Conservation (phyloP, 257 asterid species). For the Solanum bulbocastanum region DNA sequence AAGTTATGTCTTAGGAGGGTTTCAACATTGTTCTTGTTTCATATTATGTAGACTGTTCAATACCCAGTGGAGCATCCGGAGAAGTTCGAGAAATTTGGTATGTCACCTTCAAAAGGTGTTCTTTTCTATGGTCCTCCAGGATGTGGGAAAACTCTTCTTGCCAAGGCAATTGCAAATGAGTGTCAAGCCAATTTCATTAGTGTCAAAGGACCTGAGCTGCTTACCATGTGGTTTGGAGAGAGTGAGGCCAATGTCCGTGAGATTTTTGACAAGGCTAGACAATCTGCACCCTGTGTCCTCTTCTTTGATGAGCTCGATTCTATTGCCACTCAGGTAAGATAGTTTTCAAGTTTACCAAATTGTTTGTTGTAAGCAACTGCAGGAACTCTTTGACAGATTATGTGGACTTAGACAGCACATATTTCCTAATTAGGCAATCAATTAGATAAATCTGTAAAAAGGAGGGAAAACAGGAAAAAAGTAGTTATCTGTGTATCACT, state of each 20-base stretch:
- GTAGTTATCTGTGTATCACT: background rate
- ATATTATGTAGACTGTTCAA: slow-evolving; percentile 42
- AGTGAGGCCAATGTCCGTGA: slow-evolving; percentile 69
- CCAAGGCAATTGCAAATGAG: slow-evolving; percentile 64
- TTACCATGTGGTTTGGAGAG: slow-evolving; percentile 71
- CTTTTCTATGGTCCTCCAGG: slow-evolving; percentile 67
- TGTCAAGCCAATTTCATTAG: slow-evolving; percentile 64
- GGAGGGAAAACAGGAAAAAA: background rate
- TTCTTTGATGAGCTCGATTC: slow-evolving; percentile 57
- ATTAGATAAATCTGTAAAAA: background rate
- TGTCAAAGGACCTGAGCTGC: slow-evolving; percentile 56
- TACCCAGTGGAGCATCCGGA: slow-evolving; percentile 67
- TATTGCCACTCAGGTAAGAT: slow-evolving; percentile 42
- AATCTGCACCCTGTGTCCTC: slow-evolving; percentile 55
- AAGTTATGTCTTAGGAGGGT: background rate
- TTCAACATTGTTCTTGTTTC: background rate
- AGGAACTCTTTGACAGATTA: background rate
- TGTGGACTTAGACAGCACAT: background rate
- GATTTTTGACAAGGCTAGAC: slow-evolving; percentile 56
- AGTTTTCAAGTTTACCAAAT: background rate
- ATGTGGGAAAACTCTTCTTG: slow-evolving; percentile 61
- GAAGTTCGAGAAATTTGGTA: slow-evolving; percentile 56
- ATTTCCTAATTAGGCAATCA: background rate
- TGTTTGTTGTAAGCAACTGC: background rate
- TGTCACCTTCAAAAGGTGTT: slow-evolving; percentile 68